phyloP scores from a whole-genome alignment of 441 rosid species.

The Pelargonium cotyledonis region DNA sequence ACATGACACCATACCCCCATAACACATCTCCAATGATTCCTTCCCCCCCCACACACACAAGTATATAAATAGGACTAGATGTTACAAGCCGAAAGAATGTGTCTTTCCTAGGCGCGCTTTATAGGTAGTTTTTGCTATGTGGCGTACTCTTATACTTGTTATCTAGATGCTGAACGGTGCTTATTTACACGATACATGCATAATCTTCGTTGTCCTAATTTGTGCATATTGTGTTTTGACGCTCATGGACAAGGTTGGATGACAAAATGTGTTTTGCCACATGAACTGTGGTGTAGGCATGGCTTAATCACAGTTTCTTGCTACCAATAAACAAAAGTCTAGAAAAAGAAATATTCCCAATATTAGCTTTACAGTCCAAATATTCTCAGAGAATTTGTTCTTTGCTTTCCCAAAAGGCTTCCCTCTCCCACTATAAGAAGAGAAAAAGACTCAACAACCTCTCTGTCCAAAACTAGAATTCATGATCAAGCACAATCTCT shows the following conservation, averaged over 20 bases:
- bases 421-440: conserved; percentile 26
- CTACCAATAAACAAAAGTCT: conserved; percentile 13
- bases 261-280: no score
- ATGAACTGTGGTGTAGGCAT: no score
- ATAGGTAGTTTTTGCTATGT: not conserved
- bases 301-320: no score
- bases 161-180: no score
- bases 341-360: conserved; percentile 36
- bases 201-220: conserved; percentile 3
- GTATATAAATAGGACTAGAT: no score
- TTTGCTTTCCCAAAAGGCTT: conserved; percentile 26
- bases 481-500: not conserved
- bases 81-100: no score
- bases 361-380: conserved; percentile 42
- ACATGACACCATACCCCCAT: not conserved
- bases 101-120: not conserved
- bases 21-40: not conserved
- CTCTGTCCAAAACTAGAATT: conserved; percentile 9
- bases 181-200: conserved; percentile 4
- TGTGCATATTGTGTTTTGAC: no score
- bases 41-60: not conserved
- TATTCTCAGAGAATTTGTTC: conserved; percentile 46
- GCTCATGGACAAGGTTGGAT: no score
- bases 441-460: conserved; percentile 7
- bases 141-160: no score